Conservation (phyloP, 2,329 filamentous ascomycete species). For the Septoria petroselini region DNA sequence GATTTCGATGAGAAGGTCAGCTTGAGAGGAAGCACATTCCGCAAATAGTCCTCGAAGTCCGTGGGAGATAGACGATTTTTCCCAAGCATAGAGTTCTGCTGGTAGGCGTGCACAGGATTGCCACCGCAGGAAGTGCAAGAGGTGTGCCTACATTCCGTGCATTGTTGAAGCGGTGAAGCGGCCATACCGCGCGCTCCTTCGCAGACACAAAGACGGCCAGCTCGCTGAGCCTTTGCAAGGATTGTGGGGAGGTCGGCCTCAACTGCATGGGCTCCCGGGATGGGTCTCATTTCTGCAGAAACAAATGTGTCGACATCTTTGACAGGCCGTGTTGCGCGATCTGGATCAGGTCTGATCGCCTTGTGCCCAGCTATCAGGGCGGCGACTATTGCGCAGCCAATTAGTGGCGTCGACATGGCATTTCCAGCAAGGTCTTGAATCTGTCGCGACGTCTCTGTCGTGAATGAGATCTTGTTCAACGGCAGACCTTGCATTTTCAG, state of each 20-base stretch:
- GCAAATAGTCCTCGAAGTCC: conserved; percentile 26
- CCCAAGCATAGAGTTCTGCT: conserved; percentile 3
- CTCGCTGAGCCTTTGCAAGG: conserved; percentile 5
- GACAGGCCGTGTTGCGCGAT: background rate
- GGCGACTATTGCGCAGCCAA: conserved; percentile 61
- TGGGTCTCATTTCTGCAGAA: background rate
- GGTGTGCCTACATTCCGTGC: conserved; percentile 53
- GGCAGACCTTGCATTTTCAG: conserved; percentile 68
- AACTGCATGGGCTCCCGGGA: background rate
- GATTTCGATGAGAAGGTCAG: conserved; percentile 13
- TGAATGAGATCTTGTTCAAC: conserved; percentile 60
- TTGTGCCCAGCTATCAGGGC: conserved; percentile 51
- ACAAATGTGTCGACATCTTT: background rate
- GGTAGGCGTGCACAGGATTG: conserved; percentile 53
- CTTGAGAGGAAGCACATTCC: conserved; percentile 24
- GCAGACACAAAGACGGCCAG: conserved; percentile 50
- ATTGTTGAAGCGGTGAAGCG: conserved; percentile 45
- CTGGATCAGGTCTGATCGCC: background rate
- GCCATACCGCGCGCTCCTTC: conserved; percentile 49
- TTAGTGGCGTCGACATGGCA: conserved; percentile 73
- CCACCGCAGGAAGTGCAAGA: conserved; percentile 54
- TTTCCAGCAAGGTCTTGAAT: conserved; percentile 72
- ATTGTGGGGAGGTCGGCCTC: conserved; percentile 7
- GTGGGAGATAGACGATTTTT: conserved; percentile 34
- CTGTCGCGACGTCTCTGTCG: conserved; percentile 55